Percentiles rank a stretch among this genome's conserved stretches.
phyloP scores from a whole-genome alignment of 2,329 filamentous ascomycete genomes.

The Epichloe uncinata region DNA sequence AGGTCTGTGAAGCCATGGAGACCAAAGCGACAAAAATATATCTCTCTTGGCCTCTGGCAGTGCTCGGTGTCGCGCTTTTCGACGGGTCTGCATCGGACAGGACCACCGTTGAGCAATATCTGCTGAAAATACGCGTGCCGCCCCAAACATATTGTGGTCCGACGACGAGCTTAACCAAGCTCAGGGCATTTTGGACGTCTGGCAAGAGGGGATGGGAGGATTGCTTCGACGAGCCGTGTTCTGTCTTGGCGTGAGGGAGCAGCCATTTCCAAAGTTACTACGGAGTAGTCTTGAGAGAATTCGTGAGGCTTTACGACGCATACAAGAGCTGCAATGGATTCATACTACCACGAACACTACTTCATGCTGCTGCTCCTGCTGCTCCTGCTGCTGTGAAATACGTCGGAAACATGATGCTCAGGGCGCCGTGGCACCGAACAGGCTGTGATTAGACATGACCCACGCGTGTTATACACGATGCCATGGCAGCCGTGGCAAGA shows the following conservation, averaged over 20 bases:
- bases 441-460: no score
- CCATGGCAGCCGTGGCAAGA: no score
- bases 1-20: not conserved
- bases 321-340: no score
- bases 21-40: not conserved
- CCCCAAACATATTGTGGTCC: slow-evolving; percentile 3
- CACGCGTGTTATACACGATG: no score
- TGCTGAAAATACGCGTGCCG: not conserved
- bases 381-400: no score
- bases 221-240: slow-evolving; percentile 2
- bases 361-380: no score
- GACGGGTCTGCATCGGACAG: not conserved
- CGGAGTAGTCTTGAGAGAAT: no score
- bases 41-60: slow-evolving; percentile 1
- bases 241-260: slow-evolving; percentile 1
- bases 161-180: not conserved
- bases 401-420: no score
- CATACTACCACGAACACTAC: no score
- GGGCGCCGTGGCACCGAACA: no score
- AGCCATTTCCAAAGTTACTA: no score
- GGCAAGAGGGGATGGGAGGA: slow-evolving; percentile 2
- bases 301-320: no score
- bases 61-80: slow-evolving; percentile 2
- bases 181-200: slow-evolving; percentile 3
- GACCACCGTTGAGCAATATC: not conserved